phyloP scores from a whole-genome alignment of 2,329 filamentous ascomycete species.

The Dothidotthia symphoricarpi region DNA sequence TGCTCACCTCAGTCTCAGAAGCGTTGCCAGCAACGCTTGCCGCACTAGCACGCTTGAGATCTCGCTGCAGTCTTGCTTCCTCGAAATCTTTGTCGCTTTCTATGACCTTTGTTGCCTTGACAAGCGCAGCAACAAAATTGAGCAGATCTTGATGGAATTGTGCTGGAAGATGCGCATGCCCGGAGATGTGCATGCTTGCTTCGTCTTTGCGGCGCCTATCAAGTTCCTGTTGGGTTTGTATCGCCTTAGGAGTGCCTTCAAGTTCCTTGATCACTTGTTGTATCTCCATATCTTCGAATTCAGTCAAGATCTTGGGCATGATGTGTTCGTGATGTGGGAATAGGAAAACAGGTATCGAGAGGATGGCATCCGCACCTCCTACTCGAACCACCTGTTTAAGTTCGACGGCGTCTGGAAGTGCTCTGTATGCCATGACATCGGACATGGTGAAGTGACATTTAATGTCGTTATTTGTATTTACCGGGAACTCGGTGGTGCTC shows the following conservation, averaged over 20 bases:
- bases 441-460: conserved; percentile 46
- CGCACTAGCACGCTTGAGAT: conserved; percentile 29
- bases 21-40: conserved; percentile 1
- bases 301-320: conserved; percentile 45
- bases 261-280: conserved; percentile 44
- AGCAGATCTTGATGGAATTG: conserved; percentile 53
- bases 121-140: conserved; percentile 54
- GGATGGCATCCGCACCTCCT: conserved; percentile 52
- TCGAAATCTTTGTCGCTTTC: conserved; percentile 52
- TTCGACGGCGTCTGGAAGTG: conserved; percentile 43
- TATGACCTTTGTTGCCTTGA: conserved; percentile 59
- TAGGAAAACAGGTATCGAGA: conserved; percentile 51
- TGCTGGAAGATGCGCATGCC: conserved; percentile 52
- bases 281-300: conserved; percentile 32
- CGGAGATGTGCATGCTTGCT: conserved; percentile 48
- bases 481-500: conserved; percentile 49
- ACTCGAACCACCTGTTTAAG: conserved; percentile 52
- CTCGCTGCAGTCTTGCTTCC: conserved; percentile 31
- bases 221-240: conserved; percentile 44
- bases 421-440: conserved; percentile 53
- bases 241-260: conserved; percentile 46
- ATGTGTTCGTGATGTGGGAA: conserved; percentile 57
- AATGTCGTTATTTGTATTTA: conserved; percentile 52
- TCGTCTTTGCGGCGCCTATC: conserved; percentile 49
- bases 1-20: conserved; percentile 24